phyloP scores from a whole-genome alignment of 2,329 filamentous ascomycete genomes.

The Camillea tinctor region DNA sequence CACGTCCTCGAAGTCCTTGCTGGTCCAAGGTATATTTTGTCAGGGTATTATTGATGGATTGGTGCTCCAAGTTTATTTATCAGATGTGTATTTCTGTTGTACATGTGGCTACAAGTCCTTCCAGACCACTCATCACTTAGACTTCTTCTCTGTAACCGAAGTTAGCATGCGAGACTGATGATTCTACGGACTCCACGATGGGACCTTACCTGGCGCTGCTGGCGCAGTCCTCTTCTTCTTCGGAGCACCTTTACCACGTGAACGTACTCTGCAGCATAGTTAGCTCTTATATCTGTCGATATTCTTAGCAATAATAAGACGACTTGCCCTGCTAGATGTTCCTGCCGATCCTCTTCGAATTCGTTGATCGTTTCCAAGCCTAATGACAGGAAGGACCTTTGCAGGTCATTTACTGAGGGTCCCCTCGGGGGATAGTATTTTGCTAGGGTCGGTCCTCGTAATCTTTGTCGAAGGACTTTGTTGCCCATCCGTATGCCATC shows the following conservation, averaged over 20 bases:
- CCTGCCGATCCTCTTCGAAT: constrained; percentile 74
- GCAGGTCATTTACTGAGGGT: constrained; percentile 61
- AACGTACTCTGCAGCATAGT: constrained; percentile 58
- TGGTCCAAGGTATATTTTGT: background rate
- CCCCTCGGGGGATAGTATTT: constrained; percentile 82
- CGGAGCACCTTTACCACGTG: constrained; percentile 81
- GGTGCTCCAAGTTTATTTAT: constrained; percentile 22
- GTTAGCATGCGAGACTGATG: constrained; percentile 5
- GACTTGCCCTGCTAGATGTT: constrained; percentile 65
- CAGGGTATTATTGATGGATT: constrained; percentile 19
- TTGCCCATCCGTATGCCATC: constrained; percentile 79
- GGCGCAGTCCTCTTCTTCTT: constrained; percentile 73
- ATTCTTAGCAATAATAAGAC: constrained; percentile 4
- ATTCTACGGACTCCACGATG: background rate
- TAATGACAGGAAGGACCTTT: constrained; percentile 71
- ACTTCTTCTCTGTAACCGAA: constrained; percentile 8
- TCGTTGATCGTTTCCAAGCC: constrained; percentile 71
- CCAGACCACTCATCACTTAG: background rate
- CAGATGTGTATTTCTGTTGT: constrained; percentile 17
- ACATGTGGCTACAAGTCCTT: constrained; percentile 14
- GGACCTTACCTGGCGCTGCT: constrained; percentile 29
- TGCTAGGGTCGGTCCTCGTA: constrained; percentile 78
- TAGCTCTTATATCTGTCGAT: constrained; percentile 26
- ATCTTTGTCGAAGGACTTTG: constrained; percentile 84
- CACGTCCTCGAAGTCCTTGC: background rate